Conservation (phyloP, 345 rosid genomes). For the Syzygium aromaticum region DNA sequence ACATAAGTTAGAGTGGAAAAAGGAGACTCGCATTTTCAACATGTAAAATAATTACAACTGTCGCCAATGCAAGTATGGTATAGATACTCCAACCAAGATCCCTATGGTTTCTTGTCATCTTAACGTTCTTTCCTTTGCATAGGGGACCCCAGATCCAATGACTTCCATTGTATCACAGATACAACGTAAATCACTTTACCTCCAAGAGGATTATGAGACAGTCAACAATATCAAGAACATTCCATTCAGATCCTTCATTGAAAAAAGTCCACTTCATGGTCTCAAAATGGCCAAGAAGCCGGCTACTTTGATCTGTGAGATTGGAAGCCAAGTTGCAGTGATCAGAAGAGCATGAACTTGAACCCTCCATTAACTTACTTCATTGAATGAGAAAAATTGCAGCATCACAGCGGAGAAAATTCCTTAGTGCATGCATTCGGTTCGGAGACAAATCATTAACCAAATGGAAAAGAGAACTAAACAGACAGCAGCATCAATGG, state of each 20-base stretch:
- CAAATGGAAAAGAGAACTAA: slow-evolving; percentile 52
- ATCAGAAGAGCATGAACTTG: background rate
- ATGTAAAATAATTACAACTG: background rate
- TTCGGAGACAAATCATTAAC: slow-evolving; percentile 54
- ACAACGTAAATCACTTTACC: background rate
- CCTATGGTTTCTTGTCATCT: background rate
- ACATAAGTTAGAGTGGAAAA: background rate
- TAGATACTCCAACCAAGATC: background rate
- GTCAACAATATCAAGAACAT: background rate
- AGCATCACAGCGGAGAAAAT: background rate
- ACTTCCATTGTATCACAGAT: background rate
- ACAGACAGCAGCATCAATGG: slow-evolving; percentile 70
- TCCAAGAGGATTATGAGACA: background rate
- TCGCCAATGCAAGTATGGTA: background rate
- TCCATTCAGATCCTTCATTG: background rate
- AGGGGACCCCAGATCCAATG: background rate
- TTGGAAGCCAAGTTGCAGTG: background rate
- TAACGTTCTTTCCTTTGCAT: background rate
- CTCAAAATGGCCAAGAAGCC: background rate
- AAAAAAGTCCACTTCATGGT: background rate
- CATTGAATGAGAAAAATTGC: background rate
- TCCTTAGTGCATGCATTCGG: slow-evolving; percentile 29
- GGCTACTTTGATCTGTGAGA: background rate
- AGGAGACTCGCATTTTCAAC: background rate
- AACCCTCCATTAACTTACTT: too few relatives aligned